A percentile compares a stretch with the other conserved stretches of the same genome.
phyloP scores from a whole-genome alignment of 2,329 filamentous ascomycete genomes.

The Fusarium sp. region DNA sequence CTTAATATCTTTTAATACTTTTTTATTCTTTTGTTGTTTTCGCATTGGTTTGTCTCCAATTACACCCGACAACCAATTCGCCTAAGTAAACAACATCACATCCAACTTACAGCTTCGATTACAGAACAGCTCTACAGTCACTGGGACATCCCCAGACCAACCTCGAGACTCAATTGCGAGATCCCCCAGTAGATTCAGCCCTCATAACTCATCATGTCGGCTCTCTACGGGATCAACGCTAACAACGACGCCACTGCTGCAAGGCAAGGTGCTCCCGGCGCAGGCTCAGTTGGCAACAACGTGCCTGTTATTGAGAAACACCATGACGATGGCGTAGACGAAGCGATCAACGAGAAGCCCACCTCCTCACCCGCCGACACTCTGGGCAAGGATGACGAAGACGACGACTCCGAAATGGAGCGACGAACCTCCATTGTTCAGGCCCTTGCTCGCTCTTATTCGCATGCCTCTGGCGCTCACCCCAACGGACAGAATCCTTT shows the following conservation, averaged over 20 bases:
- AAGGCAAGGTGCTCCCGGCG: slow-evolving; percentile 53
- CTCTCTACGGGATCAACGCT: slow-evolving; percentile 46
- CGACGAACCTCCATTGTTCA: slow-evolving; percentile 65
- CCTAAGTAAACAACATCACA: background rate
- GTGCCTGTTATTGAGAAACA: slow-evolving; percentile 45
- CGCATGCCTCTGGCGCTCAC: slow-evolving; percentile 56
- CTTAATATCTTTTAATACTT: slow-evolving; percentile 36
- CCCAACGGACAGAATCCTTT: slow-evolving; percentile 61
- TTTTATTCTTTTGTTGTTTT: slow-evolving; percentile 10
- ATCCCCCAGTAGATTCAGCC: slow-evolving; percentile 18
- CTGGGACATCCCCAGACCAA: slow-evolving; percentile 9
- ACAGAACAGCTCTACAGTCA: background rate
- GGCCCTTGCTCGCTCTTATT: slow-evolving; percentile 66
- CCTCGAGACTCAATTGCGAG: slow-evolving; percentile 31
- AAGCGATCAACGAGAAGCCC: slow-evolving; percentile 41
- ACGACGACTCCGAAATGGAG: slow-evolving; percentile 56
- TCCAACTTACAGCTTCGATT: background rate
- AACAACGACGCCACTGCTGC: slow-evolving; percentile 63
- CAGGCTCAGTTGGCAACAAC: slow-evolving; percentile 39
- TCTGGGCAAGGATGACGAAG: slow-evolving; percentile 46
- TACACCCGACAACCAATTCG: slow-evolving; percentile 4
- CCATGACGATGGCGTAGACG: slow-evolving; percentile 47
- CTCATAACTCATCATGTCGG: slow-evolving; percentile 38
- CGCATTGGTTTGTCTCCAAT: slow-evolving; percentile 3
- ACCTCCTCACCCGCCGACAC: slow-evolving; percentile 45